phyloP scores from a whole-genome alignment of 2,329 filamentous ascomycete species.

The Plenodomus lindquistii region DNA sequence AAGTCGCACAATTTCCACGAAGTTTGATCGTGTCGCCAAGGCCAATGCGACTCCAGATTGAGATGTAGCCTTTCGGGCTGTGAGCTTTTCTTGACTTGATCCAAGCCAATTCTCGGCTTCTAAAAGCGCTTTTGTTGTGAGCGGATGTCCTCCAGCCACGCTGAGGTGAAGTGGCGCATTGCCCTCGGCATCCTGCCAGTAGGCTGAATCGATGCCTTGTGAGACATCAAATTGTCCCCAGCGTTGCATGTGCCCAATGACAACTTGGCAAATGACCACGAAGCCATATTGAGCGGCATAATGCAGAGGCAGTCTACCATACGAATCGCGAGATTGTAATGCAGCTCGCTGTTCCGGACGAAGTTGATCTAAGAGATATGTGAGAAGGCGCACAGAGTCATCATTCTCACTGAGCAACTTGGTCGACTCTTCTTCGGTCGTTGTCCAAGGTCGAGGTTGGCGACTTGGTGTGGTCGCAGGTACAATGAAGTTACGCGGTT shows the following conservation, averaged over 20 bases:
- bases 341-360: slow-evolving; percentile 68
- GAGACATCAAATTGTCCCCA: slow-evolving; percentile 87
- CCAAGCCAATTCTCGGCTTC: slow-evolving; percentile 79
- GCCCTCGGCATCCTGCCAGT: slow-evolving; percentile 93
- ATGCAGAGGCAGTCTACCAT: slow-evolving; percentile 84
- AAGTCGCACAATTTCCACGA: slow-evolving; percentile 79
- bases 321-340: slow-evolving; percentile 71
- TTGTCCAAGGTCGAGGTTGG: slow-evolving; percentile 64
- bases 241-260: slow-evolving; percentile 85
- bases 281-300: slow-evolving; percentile 96
- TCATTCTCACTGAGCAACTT: slow-evolving; percentile 70
- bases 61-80: slow-evolving; percentile 69
- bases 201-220: slow-evolving; percentile 80
- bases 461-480: slow-evolving; percentile 72
- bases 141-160: slow-evolving; percentile 85
- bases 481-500: slow-evolving; percentile 75
- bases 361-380: slow-evolving; percentile 69
- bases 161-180: slow-evolving; percentile 89
- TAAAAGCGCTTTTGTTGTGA: slow-evolving; percentile 81
- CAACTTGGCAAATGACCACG: slow-evolving; percentile 82
- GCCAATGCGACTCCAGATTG: slow-evolving; percentile 88
- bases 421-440: slow-evolving; percentile 65
- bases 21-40: slow-evolving; percentile 86
- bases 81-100: slow-evolving; percentile 62
- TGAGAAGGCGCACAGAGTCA: slow-evolving; percentile 71